A percentile compares a stretch with the other conserved stretches of the same genome.
phyloP scores from a whole-genome alignment of 2,329 filamentous ascomycete species.

The Hypoxylon sp. region DNA sequence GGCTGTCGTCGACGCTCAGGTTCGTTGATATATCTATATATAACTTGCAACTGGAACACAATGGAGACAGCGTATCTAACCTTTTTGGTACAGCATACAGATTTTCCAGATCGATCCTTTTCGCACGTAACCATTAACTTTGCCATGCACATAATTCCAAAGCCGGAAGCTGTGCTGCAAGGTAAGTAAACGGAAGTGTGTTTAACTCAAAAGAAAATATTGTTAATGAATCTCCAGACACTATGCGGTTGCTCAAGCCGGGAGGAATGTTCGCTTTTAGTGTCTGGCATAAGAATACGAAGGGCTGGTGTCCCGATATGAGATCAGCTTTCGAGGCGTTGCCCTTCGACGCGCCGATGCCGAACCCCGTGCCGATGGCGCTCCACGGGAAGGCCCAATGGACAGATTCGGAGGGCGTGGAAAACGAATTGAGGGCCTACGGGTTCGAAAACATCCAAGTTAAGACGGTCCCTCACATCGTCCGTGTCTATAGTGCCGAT shows the following conservation, averaged over 20 bases:
- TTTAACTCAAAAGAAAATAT: not conserved
- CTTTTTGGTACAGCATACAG: constrained; percentile 55
- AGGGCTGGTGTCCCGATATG: constrained; percentile 59
- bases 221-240: constrained; percentile 50
- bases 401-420: constrained; percentile 59
- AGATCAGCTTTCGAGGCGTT: constrained; percentile 59
- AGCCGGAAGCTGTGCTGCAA: constrained; percentile 57
- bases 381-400: constrained; percentile 59
- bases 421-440: constrained; percentile 54
- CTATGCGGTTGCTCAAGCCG: constrained; percentile 58
- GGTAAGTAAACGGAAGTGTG: constrained; percentile 48
- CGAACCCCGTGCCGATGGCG: constrained; percentile 57
- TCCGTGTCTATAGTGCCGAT: constrained; percentile 54
- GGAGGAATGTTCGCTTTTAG: constrained; percentile 60
- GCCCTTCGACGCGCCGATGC: constrained; percentile 59
- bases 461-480: constrained; percentile 50
- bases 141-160: constrained; percentile 63
- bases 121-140: constrained; percentile 64
- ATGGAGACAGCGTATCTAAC: constrained; percentile 14
- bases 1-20: constrained; percentile 63
- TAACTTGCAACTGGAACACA: no score
- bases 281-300: constrained; percentile 53
- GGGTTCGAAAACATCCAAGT: constrained; percentile 60
- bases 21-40: constrained; percentile 51
- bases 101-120: constrained; percentile 58